Conservation (phyloP, 768 basidiomycete species). For the Tulasnella sp. region DNA sequence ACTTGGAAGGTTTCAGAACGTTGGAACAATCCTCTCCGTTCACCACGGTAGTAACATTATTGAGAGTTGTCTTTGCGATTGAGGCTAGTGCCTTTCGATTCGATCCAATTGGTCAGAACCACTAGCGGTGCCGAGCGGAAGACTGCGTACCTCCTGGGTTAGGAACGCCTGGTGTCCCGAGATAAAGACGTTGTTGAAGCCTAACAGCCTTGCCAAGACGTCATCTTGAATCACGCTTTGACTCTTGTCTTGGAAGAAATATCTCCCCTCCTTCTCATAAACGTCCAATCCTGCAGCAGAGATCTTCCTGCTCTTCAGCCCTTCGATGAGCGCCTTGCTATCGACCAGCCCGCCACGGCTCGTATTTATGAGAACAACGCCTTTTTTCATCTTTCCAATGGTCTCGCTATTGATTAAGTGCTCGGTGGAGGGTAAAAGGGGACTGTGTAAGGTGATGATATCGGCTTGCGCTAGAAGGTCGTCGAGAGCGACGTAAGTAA, state of each 20-base stretch:
- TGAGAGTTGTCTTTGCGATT: constrained; percentile 23
- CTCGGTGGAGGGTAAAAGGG: constrained; percentile 28
- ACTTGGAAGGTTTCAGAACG: neutral
- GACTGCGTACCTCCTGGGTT: constrained; percentile 21
- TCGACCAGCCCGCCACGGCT: constrained; percentile 30
- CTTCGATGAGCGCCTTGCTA: constrained; percentile 24
- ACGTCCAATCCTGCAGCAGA: constrained; percentile 25
- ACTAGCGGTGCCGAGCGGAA: neutral
- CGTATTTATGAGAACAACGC: constrained; percentile 29
- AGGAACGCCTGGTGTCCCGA: constrained; percentile 25
- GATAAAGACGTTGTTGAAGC: constrained; percentile 24
- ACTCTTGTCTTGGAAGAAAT: constrained; percentile 24
- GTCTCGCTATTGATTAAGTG: constrained; percentile 28
- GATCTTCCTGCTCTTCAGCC: constrained; percentile 22
- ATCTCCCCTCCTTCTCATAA: constrained; percentile 24
- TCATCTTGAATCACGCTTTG: constrained; percentile 25
- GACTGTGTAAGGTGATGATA: constrained; percentile 33
- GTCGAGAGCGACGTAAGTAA: constrained; percentile 27
- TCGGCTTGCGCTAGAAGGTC: constrained; percentile 28
- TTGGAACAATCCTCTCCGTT: constrained; percentile 23
- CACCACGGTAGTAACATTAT: constrained; percentile 16
- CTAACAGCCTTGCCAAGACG: constrained; percentile 20
- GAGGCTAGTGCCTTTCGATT: constrained; percentile 19
- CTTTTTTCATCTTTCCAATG: constrained; percentile 27
- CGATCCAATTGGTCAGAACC: neutral